Evolutionary conservation across 768 basidiomycete genomes (phyloP).

Genomic region (Podaxis sp.): DNA sequence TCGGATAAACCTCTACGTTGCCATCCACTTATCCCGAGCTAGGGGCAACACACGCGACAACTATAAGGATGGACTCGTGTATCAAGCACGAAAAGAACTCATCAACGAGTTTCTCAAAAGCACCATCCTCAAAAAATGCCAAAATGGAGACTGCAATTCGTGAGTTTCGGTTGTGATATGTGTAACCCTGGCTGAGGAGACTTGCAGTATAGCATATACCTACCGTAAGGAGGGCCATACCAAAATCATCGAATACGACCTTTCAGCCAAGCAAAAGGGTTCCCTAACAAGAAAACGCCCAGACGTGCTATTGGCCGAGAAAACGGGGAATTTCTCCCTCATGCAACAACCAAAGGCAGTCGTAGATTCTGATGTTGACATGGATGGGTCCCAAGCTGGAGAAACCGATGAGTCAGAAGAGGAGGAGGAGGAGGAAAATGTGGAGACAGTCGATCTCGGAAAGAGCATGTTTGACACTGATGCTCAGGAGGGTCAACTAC

Average conservation of each 20-base stretch:
- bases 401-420: slow-evolving; percentile 50
- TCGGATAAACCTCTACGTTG: slow-evolving; percentile 66
- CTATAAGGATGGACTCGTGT: slow-evolving; percentile 88
- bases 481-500: slow-evolving; percentile 32
- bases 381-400: slow-evolving; percentile 49
- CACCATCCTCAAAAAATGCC: slow-evolving; percentile 70
- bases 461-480: slow-evolving; percentile 14
- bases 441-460: slow-evolving; percentile 22
- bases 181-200: slow-evolving; percentile 9
- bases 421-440: slow-evolving; percentile 39
- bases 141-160: slow-evolving; percentile 76
- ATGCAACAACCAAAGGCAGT: slow-evolving; percentile 21
- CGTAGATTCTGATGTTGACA: slow-evolving; percentile 42
- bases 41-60: slow-evolving; percentile 64
- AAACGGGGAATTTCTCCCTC: slow-evolving; percentile 28
- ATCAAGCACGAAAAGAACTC: slow-evolving; percentile 79
- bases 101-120: slow-evolving; percentile 80
- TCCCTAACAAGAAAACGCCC: slow-evolving; percentile 62
- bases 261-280: slow-evolving; percentile 75
- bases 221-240: slow-evolving; percentile 93
- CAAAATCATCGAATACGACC: slow-evolving; percentile 93
- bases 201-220: slow-evolving; percentile 68
- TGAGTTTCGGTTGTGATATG: slow-evolving; percentile 38
- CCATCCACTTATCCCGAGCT: slow-evolving; percentile 46
- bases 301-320: slow-evolving; percentile 66